Percentiles rank a stretch among this genome's conserved stretches.
These are phyloP conservation scores for Barbatosphaeria neglecta DNA, from an alignment of 495 filamentous ascomycete species.

Conservation along the genomic window DNA sequence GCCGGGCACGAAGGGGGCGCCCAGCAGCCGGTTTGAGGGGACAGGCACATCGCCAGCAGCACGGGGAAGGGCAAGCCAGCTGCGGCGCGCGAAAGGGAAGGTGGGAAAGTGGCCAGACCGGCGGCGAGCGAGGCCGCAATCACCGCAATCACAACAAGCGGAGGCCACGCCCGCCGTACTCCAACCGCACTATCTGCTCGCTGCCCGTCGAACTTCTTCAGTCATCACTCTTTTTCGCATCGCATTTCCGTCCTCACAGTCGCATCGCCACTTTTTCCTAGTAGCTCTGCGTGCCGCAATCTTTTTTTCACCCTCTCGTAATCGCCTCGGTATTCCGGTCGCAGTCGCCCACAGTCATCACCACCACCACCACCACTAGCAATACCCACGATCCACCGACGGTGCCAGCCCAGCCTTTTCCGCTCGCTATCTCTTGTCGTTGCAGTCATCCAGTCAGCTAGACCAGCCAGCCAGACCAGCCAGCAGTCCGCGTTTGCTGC, in stretches of 20 bases:
- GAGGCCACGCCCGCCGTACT: no score
- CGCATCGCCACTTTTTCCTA: neutral
- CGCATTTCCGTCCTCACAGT: neutral
- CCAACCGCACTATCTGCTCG: neutral
- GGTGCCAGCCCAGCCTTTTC: slow-evolving; percentile 17
- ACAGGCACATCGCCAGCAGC: neutral
- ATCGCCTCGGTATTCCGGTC: no score
- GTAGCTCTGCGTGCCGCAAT: no score
- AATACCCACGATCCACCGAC: no score
- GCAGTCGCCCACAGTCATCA: neutral
- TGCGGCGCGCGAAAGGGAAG: neutral
- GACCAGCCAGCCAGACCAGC: no score
- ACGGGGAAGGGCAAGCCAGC: neutral
- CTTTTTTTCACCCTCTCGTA: neutral
- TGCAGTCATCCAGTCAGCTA: no score
- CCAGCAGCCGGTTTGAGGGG: neutral
- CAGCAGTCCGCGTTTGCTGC: no score
- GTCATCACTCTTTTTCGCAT: neutral
- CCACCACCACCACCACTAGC: neutral
- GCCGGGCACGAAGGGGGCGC: slow-evolving; percentile 1
- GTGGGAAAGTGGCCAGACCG: slow-evolving; percentile 1
- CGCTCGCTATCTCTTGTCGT: no score
- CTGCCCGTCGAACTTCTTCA: neutral
- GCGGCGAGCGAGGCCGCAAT: neutral
- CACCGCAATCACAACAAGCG: neutral